Base-by-base conservation (phyloP, 352 stramenopile genomes). In the Pythium volutum region DNA sequence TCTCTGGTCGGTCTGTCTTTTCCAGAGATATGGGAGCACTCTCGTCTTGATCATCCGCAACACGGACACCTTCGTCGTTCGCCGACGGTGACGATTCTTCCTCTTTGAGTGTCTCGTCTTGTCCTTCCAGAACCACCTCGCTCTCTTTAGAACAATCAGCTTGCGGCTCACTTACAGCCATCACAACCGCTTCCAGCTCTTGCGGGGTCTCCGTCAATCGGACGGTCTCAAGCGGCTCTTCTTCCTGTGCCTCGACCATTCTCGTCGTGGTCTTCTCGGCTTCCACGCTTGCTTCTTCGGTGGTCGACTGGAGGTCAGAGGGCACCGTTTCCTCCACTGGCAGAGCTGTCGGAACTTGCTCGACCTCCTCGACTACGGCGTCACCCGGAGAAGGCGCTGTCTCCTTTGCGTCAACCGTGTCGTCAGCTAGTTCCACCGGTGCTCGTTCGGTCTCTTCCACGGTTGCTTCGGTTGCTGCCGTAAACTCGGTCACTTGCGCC, bases 1-100 rank as follows among this genome's bases (percentile, higher is more conserved):
- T 70, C 25, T 66, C 64, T 10, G 58, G 58, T 26, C 59, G 64
- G 42, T 69, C 62, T 31, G 33, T 6, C 7, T n/a, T n/a, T n/a
- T 55, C 36, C 7, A 10, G 22, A 47, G 46, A 16, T 22, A 12
- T 31, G 5, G 33, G 16, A 12, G 23, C 20, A 20, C 22, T 15
- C 23, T 49, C 16, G 31, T 39, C 25, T 45, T 46, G 25, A 11
- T 45, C 26, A 22, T 61, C 51, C 11, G 34, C 36, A 33, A 43
- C 39, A 14, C 6, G 1, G 22, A 12, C 39, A 22, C 9, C 33
- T 20, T 16, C 22, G 36, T 61, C 34, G 6, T 51, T 25, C 4
- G 39, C 29, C 4, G 16, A 38, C 14, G 29, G 27, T n/a, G 39
- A 45, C 26, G 20, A 43, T 42, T 39, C 26, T 26, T 49, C 7